A percentile compares a stretch with the other conserved stretches of the same genome.
phyloP scores from a whole-genome alignment of 139 green algal genomes.

The Tetradesmus obliquus region DNA sequence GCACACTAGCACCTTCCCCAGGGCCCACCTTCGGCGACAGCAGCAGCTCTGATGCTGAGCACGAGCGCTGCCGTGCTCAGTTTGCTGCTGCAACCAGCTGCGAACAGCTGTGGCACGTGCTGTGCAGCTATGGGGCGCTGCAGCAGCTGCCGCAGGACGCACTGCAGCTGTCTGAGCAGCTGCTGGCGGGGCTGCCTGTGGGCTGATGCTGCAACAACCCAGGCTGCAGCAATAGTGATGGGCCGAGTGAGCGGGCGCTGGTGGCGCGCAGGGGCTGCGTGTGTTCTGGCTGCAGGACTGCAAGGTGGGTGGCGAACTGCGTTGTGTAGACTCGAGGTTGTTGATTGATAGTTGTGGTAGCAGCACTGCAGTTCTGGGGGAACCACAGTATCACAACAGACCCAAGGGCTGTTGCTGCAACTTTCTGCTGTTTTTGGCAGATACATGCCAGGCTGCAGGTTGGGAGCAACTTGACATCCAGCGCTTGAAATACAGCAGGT shows the following conservation, averaged over 20 bases:
- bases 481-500: too few relatives aligned
- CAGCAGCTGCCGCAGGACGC: neutral
- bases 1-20: neutral
- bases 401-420: too few relatives aligned
- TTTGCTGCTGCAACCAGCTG: neutral
- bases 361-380: too few relatives aligned
- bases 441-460: too few relatives aligned
- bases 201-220: neutral
- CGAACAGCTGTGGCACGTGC: neutral
- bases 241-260: neutral
- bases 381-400: too few relatives aligned
- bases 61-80: neutral
- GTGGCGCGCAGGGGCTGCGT: neutral
- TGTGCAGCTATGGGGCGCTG: neutral
- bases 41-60: neutral
- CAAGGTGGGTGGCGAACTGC: neutral
- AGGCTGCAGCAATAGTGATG: neutral
- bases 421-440: too few relatives aligned
- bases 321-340: too few relatives aligned
- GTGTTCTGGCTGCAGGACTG: neutral
- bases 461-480: too few relatives aligned
- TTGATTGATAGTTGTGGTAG: too few relatives aligned
- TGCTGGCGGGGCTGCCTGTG: neutral
- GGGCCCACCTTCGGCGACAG: too few relatives aligned
- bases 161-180: neutral